Evolutionary conservation across 257 asterid genomes (phyloP).

Genomic region (Parsonsia alboflavescens): DNA sequence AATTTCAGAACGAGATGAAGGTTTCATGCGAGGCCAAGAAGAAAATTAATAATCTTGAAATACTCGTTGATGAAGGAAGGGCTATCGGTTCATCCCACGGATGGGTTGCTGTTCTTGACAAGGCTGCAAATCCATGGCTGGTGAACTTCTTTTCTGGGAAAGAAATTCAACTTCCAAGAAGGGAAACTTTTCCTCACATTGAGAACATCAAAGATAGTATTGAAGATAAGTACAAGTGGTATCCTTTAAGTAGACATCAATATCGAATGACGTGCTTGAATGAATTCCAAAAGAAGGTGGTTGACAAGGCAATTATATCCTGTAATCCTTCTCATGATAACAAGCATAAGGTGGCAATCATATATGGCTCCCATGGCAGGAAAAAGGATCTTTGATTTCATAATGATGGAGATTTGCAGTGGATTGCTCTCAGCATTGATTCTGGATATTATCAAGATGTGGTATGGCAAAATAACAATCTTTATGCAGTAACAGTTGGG

Average conservation of each 20-base stretch:
- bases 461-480: too few relatives aligned
- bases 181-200: neutral
- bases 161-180: neutral
- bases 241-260: neutral
- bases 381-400: too few relatives aligned
- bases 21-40: neutral
- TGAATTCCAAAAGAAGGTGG: too few relatives aligned
- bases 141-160: neutral
- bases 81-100: neutral
- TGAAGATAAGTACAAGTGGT: neutral
- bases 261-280: too few relatives aligned
- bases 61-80: neutral
- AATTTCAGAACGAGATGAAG: neutral
- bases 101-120: neutral
- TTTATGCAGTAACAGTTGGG: too few relatives aligned
- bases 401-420: too few relatives aligned
- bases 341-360: too few relatives aligned
- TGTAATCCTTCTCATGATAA: too few relatives aligned
- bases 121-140: neutral
- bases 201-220: neutral
- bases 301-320: too few relatives aligned
- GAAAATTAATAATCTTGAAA: neutral
- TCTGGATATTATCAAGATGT: too few relatives aligned
- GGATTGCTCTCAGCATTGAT: too few relatives aligned
- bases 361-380: too few relatives aligned